phyloP scores from a whole-genome alignment of 768 basidiomycete species.

The Goffeauzyma gilvescens region DNA sequence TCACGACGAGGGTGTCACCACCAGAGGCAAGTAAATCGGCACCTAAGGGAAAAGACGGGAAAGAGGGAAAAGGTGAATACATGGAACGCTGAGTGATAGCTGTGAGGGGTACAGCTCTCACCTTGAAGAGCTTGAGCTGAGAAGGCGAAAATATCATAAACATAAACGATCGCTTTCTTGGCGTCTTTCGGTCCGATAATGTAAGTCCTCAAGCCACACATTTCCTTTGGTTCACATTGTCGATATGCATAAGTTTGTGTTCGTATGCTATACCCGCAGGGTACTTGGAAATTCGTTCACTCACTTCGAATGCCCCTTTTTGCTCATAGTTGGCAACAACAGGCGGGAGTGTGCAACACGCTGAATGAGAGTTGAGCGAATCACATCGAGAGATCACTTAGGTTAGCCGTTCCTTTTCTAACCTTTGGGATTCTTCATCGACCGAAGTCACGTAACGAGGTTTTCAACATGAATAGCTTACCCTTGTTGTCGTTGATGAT shows the following conservation, averaged over 20 bases:
- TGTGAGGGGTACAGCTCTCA: constrained; percentile 10
- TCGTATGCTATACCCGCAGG: neutral
- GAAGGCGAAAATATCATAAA: constrained; percentile 27
- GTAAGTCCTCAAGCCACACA: constrained; percentile 25
- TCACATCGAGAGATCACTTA: neutral
- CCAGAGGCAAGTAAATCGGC: constrained; percentile 46
- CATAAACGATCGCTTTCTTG: constrained; percentile 19
- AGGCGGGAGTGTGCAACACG: neutral
- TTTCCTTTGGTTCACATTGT: neutral
- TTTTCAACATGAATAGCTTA: neutral
- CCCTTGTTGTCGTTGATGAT: constrained; percentile 1
- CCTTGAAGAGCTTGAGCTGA: constrained; percentile 26
- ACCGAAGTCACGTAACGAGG: neutral
- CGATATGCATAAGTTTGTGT: neutral
- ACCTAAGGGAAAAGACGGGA: no score
- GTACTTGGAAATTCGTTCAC: neutral
- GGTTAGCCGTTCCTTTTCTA: neutral
- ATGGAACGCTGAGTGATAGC: no score
- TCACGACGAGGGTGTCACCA: constrained; percentile 42
- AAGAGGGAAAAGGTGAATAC: no score
- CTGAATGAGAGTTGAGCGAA: neutral
- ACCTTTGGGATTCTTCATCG: no score
- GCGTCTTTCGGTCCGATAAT: constrained; percentile 15
- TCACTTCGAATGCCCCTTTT: neutral
- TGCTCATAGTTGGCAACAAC: neutral